phyloP scores from a whole-genome alignment of 2,329 filamentous ascomycete genomes.

The Colletotrichum cereale region DNA sequence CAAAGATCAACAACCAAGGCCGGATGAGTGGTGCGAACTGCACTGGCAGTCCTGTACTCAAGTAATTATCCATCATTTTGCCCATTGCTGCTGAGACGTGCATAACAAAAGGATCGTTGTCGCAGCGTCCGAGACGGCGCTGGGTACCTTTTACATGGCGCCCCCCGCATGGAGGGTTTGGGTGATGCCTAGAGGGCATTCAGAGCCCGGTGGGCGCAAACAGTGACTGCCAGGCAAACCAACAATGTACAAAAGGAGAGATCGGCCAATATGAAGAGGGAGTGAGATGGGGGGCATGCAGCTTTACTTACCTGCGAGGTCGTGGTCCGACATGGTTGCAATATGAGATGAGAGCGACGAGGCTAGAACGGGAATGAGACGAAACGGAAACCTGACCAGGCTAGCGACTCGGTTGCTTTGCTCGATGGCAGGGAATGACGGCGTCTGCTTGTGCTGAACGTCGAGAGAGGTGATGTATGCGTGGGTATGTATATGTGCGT shows the following conservation, averaged over 20 bases:
- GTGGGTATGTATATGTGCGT: neutral
- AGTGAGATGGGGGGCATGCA: neutral
- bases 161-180: neutral
- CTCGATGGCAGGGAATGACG: neutral
- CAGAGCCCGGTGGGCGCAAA: neutral
- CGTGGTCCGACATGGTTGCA: slow-evolving; percentile 72
- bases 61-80: neutral
- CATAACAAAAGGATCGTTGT: neutral
- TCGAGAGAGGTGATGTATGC: neutral
- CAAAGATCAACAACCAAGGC: neutral
- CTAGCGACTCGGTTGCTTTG: neutral
- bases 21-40: neutral
- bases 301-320: slow-evolving; percentile 71
- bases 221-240: neutral
- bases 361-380: neutral
- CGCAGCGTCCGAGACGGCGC: too few relatives aligned
- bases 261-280: neutral
- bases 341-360: slow-evolving; percentile 7
- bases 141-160: neutral
- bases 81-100: neutral
- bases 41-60: neutral
- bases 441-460: neutral
- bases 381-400: neutral
- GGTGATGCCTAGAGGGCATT: neutral
- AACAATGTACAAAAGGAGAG: neutral